These are phyloP conservation scores for Fusarium robinianum DNA, from an alignment of 2,329 filamentous ascomycete species.

Conservation along the genomic window DNA sequence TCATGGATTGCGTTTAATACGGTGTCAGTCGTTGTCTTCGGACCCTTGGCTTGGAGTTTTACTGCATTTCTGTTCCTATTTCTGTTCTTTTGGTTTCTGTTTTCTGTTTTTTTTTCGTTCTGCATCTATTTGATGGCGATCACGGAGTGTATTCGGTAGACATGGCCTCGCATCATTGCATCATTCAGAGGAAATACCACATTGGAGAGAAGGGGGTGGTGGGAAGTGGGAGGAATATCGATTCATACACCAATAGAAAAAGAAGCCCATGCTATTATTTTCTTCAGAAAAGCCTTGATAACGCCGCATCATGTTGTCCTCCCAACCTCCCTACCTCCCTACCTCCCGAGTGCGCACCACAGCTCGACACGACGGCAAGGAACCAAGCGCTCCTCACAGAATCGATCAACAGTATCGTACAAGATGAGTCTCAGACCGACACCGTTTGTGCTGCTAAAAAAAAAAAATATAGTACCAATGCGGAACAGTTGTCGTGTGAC, in stretches of 20 bases:
- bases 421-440: slow-evolving; percentile 5
- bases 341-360: slow-evolving; percentile 3
- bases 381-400: slow-evolving; percentile 5
- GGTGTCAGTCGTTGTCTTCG: no score
- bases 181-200: slow-evolving; percentile 28
- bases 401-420: slow-evolving; percentile 16
- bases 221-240: slow-evolving; percentile 7
- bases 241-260: slow-evolving; percentile 28
- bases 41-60: no score
- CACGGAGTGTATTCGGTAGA: slow-evolving; percentile 18
- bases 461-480: neutral
- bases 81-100: slow-evolving; percentile 7
- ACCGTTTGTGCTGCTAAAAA: slow-evolving; percentile 5
- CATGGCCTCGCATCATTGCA: slow-evolving; percentile 30
- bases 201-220: neutral
- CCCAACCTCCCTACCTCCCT: no score
- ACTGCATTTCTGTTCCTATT: neutral
- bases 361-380: no score
- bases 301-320: no score
- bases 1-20: no score
- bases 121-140: slow-evolving; percentile 16
- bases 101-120: slow-evolving; percentile 4
- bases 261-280: slow-evolving; percentile 27
- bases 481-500: slow-evolving; percentile 1
- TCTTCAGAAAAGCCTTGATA: slow-evolving; percentile 12